Conservation (phyloP, 495 filamentous ascomycete species). For the Penicillium crystallinum region DNA sequence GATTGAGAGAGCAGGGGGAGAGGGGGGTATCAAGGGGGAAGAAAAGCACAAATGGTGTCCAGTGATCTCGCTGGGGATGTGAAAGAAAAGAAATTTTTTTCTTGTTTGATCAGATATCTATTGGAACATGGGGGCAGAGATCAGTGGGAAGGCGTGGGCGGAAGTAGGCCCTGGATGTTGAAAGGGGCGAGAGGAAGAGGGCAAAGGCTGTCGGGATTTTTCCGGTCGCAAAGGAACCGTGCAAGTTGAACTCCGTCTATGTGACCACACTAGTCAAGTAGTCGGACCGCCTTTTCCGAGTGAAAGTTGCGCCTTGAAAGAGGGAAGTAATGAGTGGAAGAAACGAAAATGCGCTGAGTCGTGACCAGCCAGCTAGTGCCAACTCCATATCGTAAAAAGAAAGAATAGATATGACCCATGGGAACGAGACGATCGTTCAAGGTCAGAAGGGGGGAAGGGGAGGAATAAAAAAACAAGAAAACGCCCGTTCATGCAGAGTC, state of each 20-base stretch:
- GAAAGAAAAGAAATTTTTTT: constrained; percentile 23
- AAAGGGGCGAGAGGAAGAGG: constrained; percentile 1
- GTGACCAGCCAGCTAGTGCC: constrained; percentile 35
- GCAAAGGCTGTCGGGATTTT: constrained; percentile 6
- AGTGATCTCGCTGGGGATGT: constrained; percentile 11
- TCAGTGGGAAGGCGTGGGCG: constrained; percentile 12
- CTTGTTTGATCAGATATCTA: constrained; percentile 28
- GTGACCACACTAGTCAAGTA: constrained; percentile 5
- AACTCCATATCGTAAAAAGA: constrained; percentile 30
- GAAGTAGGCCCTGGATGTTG: constrained; percentile 24
- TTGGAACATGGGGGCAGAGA: constrained; percentile 16
- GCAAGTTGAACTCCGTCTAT: constrained; percentile 9
- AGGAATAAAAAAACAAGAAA: constrained; percentile 27
- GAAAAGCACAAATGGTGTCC: constrained; percentile 17
- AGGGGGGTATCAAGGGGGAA: constrained; percentile 26
- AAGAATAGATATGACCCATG: constrained; percentile 26
- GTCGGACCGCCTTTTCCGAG: background rate
- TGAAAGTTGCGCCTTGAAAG: constrained; percentile 8
- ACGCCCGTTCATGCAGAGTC: constrained; percentile 47
- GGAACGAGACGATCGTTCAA: constrained; percentile 23
- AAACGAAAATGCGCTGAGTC: constrained; percentile 26
- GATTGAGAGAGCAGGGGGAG: background rate
- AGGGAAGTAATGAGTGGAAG: constrained; percentile 9
- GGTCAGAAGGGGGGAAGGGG: constrained; percentile 11
- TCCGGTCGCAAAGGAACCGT: constrained; percentile 10